Conservation (phyloP, 305 asterid genomes). For the Ruellia speciosa region DNA sequence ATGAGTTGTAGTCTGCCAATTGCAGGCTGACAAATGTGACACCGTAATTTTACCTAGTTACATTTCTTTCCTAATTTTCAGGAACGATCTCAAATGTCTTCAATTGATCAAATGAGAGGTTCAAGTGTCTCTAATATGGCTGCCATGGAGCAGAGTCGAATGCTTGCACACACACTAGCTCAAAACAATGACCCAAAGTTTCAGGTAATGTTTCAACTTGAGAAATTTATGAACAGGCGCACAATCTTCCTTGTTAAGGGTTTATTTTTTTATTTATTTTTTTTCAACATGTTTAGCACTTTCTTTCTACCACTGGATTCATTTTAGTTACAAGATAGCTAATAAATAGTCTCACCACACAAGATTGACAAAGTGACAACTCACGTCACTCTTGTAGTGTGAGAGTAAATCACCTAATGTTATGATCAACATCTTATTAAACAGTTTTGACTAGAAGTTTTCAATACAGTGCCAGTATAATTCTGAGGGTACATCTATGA, state of each 20-base stretch:
- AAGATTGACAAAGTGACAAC: too few relatives aligned
- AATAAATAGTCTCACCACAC: too few relatives aligned
- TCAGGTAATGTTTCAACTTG: constrained; percentile 49
- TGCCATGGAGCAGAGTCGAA: constrained; percentile 89
- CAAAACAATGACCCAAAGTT: constrained; percentile 92
- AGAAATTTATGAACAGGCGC: background rate
- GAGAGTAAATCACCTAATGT: background rate
- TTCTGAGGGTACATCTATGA: background rate
- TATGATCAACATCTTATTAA: too few relatives aligned
- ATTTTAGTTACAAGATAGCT: too few relatives aligned
- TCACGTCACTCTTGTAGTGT: background rate
- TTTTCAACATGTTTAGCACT: too few relatives aligned
- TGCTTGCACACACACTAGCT: constrained; percentile 91
- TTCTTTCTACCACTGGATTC: too few relatives aligned
- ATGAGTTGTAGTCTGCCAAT: too few relatives aligned
- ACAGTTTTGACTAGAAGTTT: background rate
- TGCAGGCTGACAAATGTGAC: background rate
- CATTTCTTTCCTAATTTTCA: constrained; percentile 27
- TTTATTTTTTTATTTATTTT: too few relatives aligned
- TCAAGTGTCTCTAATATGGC: constrained; percentile 53
- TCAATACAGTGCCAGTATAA: background rate
- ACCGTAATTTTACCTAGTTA: background rate
- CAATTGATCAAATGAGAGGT: constrained; percentile 65
- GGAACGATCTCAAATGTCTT: constrained; percentile 77
- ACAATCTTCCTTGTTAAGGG: too few relatives aligned